Percentiles rank a stretch among this genome's conserved stretches.
Conservation (phyloP, 2,329 filamentous ascomycete genomes). For the Penicillium olsonii region DNA sequence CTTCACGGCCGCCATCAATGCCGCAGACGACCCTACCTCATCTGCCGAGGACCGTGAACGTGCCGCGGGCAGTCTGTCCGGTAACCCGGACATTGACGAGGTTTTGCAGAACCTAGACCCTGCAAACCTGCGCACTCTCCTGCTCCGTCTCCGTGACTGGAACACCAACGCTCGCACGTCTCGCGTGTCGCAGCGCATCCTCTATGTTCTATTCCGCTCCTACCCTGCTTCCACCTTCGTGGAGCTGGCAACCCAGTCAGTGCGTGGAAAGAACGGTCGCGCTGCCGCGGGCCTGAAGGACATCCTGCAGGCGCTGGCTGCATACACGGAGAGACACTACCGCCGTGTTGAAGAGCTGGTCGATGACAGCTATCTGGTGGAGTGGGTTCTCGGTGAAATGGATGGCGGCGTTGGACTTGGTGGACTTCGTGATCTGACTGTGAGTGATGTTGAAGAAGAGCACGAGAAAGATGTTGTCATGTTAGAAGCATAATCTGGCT, state of each 20-base stretch:
- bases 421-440: slow-evolving; percentile 26
- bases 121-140: slow-evolving; percentile 80
- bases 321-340: slow-evolving; percentile 93
- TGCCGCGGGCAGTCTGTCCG: slow-evolving; percentile 42
- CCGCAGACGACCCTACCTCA: slow-evolving; percentile 63
- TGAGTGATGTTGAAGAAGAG: slow-evolving; percentile 23
- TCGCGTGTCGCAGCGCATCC: slow-evolving; percentile 78
- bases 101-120: slow-evolving; percentile 78
- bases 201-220: slow-evolving; percentile 75
- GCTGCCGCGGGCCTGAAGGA: slow-evolving; percentile 70
- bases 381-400: slow-evolving; percentile 94
- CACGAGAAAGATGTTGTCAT: slow-evolving; percentile 44
- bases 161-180: slow-evolving; percentile 92
- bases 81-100: slow-evolving; percentile 68
- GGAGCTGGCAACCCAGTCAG: slow-evolving; percentile 56
- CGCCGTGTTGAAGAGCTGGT: slow-evolving; percentile 83
- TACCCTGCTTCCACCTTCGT: slow-evolving; percentile 80
- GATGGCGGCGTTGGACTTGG: slow-evolving; percentile 62
- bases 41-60: slow-evolving; percentile 26
- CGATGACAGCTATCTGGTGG: slow-evolving; percentile 91
- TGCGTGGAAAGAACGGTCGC: slow-evolving; percentile 34
- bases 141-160: slow-evolving; percentile 88
- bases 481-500: slow-evolving; percentile 33
- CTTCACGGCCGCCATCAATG: slow-evolving; percentile 75
- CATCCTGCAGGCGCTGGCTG: slow-evolving; percentile 80